A percentile compares a stretch with the other conserved stretches of the same genome.
phyloP scores from a whole-genome alignment of 495 filamentous ascomycete species.

The Jackrogersella minutella region DNA sequence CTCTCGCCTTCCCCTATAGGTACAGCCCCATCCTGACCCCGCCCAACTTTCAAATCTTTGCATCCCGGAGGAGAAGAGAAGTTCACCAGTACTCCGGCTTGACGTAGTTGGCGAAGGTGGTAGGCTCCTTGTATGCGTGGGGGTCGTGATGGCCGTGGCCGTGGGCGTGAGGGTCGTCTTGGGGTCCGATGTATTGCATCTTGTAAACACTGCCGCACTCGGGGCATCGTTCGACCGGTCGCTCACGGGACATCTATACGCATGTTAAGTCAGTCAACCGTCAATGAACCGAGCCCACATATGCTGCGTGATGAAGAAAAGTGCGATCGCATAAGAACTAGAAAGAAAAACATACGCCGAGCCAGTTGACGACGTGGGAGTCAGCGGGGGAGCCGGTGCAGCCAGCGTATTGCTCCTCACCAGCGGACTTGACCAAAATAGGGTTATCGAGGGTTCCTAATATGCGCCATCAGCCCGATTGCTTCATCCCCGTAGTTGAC shows the following conservation, averaged over 20 bases:
- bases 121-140: constrained; percentile 77
- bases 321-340: background rate
- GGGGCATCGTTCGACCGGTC: constrained; percentile 89
- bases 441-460: constrained; percentile 89
- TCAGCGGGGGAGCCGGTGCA: constrained; percentile 95
- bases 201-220: constrained; percentile 96
- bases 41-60: constrained; percentile 8
- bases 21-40: constrained; percentile 11
- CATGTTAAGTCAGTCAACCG: constrained; percentile 19
- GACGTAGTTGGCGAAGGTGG: constrained; percentile 93
- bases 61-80: background rate
- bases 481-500: background rate
- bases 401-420: constrained; percentile 95
- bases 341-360: constrained; percentile 68
- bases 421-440: constrained; percentile 85
- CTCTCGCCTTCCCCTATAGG: constrained; percentile 8
- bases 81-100: constrained; percentile 86
- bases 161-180: constrained; percentile 69
- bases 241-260: constrained; percentile 80
- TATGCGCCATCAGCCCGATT: constrained; percentile 20
- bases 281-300: background rate
- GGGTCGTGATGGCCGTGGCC: constrained; percentile 60
- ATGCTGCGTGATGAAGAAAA: background rate
- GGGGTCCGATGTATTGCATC: constrained; percentile 92
- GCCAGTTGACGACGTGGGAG: constrained; percentile 89